phyloP scores from a whole-genome alignment of 169 alveolate species.

The Babesia divergens region DNA sequence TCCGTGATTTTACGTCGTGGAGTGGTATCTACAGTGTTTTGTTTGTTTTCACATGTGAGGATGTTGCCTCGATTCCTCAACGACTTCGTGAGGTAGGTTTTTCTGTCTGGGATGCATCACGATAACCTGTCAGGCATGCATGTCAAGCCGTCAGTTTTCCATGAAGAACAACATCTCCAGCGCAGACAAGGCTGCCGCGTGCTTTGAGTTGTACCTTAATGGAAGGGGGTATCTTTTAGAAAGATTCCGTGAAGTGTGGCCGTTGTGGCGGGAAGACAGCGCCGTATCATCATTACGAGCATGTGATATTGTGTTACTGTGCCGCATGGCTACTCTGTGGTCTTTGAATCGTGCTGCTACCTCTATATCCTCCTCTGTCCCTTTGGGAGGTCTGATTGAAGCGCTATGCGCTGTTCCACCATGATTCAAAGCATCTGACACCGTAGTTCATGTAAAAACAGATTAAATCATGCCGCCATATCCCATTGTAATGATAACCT shows the following conservation, averaged over 20 bases:
- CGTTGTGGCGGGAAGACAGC: not conserved
- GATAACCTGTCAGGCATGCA: not conserved
- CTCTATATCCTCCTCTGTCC: not conserved
- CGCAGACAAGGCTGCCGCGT: not conserved
- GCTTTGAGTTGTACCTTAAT: slow-evolving; percentile 46
- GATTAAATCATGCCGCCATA: no score
- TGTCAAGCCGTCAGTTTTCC: not conserved
- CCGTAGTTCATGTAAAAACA: no score
- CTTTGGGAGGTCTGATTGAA: not conserved
- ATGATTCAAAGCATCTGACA: not conserved
- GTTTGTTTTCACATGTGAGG: slow-evolving; percentile 42
- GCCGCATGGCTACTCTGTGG: slow-evolving; percentile 32
- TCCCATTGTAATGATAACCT: no score
- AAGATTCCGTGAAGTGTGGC: slow-evolving; percentile 27
- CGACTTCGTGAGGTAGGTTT: slow-evolving; percentile 29
- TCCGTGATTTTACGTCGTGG: slow-evolving; percentile 13
- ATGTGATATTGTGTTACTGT: slow-evolving; percentile 11
- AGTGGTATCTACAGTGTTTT: not conserved
- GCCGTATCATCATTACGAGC: not conserved
- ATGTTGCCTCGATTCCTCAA: slow-evolving; percentile 2
- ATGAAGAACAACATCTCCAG: not conserved
- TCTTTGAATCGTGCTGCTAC: not conserved
- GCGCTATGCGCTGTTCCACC: slow-evolving; percentile 7
- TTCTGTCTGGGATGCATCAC: not conserved
- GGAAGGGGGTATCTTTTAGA: slow-evolving; percentile 30